Evolutionary conservation across 495 filamentous ascomycete species (phyloP), one percentile per base, ranked within the genome.

Genomic region (Emericellopsis terricola): DNA sequence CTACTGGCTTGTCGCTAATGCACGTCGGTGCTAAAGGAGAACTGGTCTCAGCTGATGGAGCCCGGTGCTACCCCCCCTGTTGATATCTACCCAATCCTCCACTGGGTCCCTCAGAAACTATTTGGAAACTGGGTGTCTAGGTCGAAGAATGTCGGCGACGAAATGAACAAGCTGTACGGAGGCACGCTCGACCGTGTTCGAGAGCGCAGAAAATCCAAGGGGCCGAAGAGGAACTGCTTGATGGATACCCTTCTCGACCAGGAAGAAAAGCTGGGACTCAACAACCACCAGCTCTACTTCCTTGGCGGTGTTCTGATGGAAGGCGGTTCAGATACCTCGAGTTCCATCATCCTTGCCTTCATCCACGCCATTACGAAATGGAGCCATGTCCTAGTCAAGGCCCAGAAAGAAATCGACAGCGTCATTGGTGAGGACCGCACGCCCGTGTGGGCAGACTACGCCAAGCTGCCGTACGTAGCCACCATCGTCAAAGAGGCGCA

Each of bases 11-110:
- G n/a, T n/a, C n/a, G n/a, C n/a, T n/a, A n/a, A n/a, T n/a, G n/a
- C n/a, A n/a, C n/a, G n/a, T n/a, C n/a, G n/a, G n/a, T n/a, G n/a
- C n/a, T n/a, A n/a, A n/a, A n/a, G n/a, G 57, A 64, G n/a, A 43
- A 53, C 7, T 68, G 57, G 59, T 55, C 58, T 11, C 38, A 51
- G 34, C 41, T 67, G 1, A 57, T 64, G 41, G 64, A 68, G 37
- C 30, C 51, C 1, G 66, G 64, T 8, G 57, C 57, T 1, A 68
- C 60, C 7, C 66, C 66, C 0, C 65, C 66, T 3, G 57, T 69
- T 0, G 64, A 69, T 34, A 44, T 58, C 9, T 62, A 56, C 31
- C 62, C 64, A 2, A 43, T 55, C 10, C 37, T 70, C 17, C 50
- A 59, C 16, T 45, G 33, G 2, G 29, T 69, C 9, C 66, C 66